Evolutionary conservation across 169 alveolate genomes (phyloP).

Genomic region (Cryptosporidium parvum): DNA sequence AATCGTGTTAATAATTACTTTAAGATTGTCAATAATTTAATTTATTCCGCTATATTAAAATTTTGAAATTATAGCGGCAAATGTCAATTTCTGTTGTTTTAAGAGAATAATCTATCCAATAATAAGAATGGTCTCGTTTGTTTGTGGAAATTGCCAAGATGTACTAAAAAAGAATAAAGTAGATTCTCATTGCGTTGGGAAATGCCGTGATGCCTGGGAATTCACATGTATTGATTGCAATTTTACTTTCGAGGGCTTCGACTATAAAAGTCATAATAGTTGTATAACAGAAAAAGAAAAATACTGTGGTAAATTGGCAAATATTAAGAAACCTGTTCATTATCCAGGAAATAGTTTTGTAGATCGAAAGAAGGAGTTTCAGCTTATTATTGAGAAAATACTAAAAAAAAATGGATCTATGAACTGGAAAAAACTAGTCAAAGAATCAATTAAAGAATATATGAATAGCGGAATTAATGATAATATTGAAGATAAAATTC

Average conservation of each 20-base stretch:
- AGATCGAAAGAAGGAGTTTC: slow-evolving; percentile 9
- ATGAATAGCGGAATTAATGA: background rate
- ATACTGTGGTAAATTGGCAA: slow-evolving; percentile 79
- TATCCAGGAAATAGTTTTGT: too few species aligned
- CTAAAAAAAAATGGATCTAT: slow-evolving; percentile 11
- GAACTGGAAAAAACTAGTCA: slow-evolving; percentile 46
- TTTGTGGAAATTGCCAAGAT: slow-evolving; percentile 82
- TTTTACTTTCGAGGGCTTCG: slow-evolving; percentile 81
- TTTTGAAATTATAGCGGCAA: background rate
- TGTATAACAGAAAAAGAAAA: slow-evolving; percentile 84
- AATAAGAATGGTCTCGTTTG: slow-evolving; percentile 82
- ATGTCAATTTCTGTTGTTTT: background rate
- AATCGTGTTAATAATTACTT: too few species aligned
- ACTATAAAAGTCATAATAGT: slow-evolving; percentile 78
- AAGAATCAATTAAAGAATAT: slow-evolving; percentile 36
- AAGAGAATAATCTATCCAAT: background rate
- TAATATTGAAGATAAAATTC: background rate
- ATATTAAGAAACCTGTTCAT: slow-evolving; percentile 33
- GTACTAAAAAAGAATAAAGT: slow-evolving; percentile 83
- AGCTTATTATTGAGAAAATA: background rate
- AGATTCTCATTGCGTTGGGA: slow-evolving; percentile 80
- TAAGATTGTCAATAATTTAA: background rate
- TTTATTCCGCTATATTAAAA: too few species aligned
- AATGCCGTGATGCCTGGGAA: slow-evolving; percentile 82
- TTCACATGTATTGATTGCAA: slow-evolving; percentile 86